Base-by-base conservation (phyloP, 73 alveolate genomes). In the Paramecium bursaria region DNA sequence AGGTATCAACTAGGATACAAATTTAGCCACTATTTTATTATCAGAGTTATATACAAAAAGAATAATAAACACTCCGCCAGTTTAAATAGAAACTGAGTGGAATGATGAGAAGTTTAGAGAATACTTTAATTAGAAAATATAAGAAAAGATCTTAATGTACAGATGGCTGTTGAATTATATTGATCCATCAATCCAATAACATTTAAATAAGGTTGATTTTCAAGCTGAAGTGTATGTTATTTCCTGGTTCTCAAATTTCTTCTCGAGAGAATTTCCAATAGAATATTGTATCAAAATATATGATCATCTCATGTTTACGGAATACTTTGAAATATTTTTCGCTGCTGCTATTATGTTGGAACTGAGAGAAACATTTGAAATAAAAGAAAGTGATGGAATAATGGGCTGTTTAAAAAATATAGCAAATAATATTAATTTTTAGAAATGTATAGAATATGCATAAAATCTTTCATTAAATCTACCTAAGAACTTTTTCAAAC, bases 331-430 rank as follows among this genome's bases (percentile, higher is more conserved):
- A 42, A 67, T 67, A 10, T 6, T 67, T 3, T 39, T 67, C 6
- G 82, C 82, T n/a, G 9, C 39, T 33, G 7, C 21, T 25, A 42
- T 67, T 0, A 67, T 67, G 82, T 6, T 67, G 3, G 82, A 67
- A 19, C 39, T 67, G 44, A 67, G 44, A 67, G 19, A 42, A 35
- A 67, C 82, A 4, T 67, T 67, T 42, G 53, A 67, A 39, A 67
- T 67, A 11, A 67, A 67, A 67, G 82, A 67, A 39, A 67, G 60
- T 67, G 57, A 67, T 15, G 82, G 82, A 0, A 67, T 67, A 35
- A 26, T 67, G 1, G 48, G 60, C 22, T 67, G 82, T 67, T 10
- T 67, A 0, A 67, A 67, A 47, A 67, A 67, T 67, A n/a, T 67
- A 5, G 26, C 26, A 13, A 31, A 35, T 67, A 67, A 67, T 42